Conservation (phyloP, 768 basidiomycete genomes). For the Aureoboletus auriporus region DNA sequence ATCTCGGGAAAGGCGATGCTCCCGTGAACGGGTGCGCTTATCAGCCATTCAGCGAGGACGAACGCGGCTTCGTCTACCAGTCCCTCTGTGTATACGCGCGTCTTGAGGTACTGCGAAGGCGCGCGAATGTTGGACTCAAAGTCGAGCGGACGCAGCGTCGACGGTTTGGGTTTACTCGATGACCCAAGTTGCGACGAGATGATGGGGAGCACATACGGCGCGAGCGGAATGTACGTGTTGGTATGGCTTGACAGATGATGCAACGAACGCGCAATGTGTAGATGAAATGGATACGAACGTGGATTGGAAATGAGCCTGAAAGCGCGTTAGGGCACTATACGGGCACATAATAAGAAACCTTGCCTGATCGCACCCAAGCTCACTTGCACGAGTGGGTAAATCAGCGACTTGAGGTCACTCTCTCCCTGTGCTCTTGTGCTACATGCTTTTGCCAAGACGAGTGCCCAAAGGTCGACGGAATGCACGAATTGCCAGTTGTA, state of each 20-base stretch:
- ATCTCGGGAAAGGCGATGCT: slow-evolving; percentile 95
- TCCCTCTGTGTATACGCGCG: slow-evolving; percentile 79
- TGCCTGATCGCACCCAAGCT: slow-evolving; percentile 90
- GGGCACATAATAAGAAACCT: slow-evolving; percentile 19
- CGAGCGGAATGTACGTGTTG: slow-evolving; percentile 79
- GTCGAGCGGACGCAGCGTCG: slow-evolving; percentile 86
- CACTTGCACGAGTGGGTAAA: slow-evolving; percentile 95
- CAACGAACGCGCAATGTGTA: slow-evolving; percentile 87
- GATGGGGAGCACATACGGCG: slow-evolving; percentile 84
- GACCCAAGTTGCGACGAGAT: slow-evolving; percentile 69
- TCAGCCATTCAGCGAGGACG: slow-evolving; percentile 79
- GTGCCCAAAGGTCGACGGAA: slow-evolving; percentile 92
- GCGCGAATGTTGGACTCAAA: slow-evolving; percentile 83
- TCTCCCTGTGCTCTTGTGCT: slow-evolving; percentile 58
- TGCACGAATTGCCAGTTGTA: slow-evolving; percentile 99
- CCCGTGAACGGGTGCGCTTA: slow-evolving; percentile 63
- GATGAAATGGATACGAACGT: slow-evolving; percentile 92
- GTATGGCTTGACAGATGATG: slow-evolving; percentile 83
- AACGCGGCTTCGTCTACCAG: slow-evolving; percentile 79
- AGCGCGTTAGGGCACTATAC: background rate
- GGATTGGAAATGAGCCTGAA: slow-evolving; percentile 82
- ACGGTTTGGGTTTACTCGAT: slow-evolving; percentile 71
- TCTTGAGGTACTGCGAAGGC: slow-evolving; percentile 85
- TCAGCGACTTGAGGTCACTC: slow-evolving; percentile 80
- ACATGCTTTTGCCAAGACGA: slow-evolving; percentile 82